Base-by-base conservation (phyloP, 148 eudicot genomes). In the Salicornia ramosissima region DNA sequence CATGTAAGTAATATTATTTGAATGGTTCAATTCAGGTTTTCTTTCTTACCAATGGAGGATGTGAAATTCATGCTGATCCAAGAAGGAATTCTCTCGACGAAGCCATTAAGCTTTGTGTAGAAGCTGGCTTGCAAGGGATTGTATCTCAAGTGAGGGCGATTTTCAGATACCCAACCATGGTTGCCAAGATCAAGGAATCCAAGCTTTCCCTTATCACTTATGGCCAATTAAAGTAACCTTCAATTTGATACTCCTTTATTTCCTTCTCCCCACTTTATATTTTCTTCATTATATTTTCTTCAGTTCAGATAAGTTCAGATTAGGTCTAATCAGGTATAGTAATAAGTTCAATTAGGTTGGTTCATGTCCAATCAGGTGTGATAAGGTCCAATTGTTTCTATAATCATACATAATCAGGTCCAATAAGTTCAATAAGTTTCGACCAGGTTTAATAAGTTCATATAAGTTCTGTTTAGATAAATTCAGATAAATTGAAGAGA, bases 11-110 rank as follows among this genome's bases (percentile, higher is more conserved):
- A n/a, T n/a, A n/a, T n/a, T 29, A 24, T 19, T 25, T 25, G 8
- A 36, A 3, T 36, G 28, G 9, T 40, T 57, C 62, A 83, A 9
- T 40, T 57, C 62, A 83, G 84, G 87, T 81, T 21, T 78, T 75
- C 62, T 83, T 80, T 68, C 80, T 80, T 18, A 83, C 87, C 25
- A 80, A 83, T 24, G 87, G 87, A 69, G 87, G 84, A 33, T 40
- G 73, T n/a, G 80, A 83, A 70, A 75, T 71, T 2, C 76, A 70
- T 49, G 28, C 66, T 19, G 87, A 84, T 56, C 70, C 75, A 1
- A 78, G 87, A 71, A 75, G 84, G 40, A 84, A 84, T 61, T 84
- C 87, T 1, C 70, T 81, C 19, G 87, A 78, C 18, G 84, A 74
- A 50, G 84, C 84, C 21, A 26, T 84, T 25, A 81, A 81, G 42